Evolutionary conservation across 2,329 filamentous ascomycete species (phyloP).

Genomic region (Emericellopsis cladophorae): DNA sequence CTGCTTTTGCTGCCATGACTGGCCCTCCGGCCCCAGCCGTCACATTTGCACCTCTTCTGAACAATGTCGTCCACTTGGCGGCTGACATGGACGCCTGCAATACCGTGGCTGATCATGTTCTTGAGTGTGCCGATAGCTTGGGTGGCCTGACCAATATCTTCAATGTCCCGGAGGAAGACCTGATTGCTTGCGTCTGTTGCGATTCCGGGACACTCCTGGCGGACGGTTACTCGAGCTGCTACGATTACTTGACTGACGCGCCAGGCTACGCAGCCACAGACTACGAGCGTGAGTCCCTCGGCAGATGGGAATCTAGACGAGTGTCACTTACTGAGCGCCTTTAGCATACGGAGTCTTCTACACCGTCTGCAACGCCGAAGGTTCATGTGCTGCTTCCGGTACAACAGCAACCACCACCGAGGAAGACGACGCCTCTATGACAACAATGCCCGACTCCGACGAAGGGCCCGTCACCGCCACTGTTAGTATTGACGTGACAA

Average conservation of each 20-base stretch:
- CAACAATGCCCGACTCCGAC: background rate
- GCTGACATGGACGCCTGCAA: conserved; percentile 12
- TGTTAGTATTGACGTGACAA: background rate
- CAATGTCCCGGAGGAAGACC: conserved; percentile 9
- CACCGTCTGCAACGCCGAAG: background rate
- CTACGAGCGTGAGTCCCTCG: conserved; percentile 10
- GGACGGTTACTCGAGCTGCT: conserved; percentile 14
- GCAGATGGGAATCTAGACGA: too few species aligned
- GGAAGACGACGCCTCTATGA: background rate
- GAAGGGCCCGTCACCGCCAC: background rate
- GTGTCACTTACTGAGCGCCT: too few species aligned
- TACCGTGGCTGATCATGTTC: conserved; percentile 7
- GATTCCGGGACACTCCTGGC: conserved; percentile 8
- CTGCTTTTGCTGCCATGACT: conserved; percentile 7
- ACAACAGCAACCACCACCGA: background rate
- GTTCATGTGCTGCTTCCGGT: background rate
- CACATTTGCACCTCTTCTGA: conserved; percentile 7
- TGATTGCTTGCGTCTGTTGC: conserved; percentile 17
- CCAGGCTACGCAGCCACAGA: conserved; percentile 8
- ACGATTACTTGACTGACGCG: conserved; percentile 13
- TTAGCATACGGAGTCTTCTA: conserved; percentile 1
- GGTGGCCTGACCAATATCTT: conserved; percentile 11
- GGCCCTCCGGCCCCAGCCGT: conserved; percentile 12
- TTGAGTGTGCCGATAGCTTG: conserved; percentile 10
- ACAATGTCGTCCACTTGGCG: conserved; percentile 9